phyloP scores from a whole-genome alignment of 2,329 filamentous ascomycete species.

The Lecanicillium sp. region DNA sequence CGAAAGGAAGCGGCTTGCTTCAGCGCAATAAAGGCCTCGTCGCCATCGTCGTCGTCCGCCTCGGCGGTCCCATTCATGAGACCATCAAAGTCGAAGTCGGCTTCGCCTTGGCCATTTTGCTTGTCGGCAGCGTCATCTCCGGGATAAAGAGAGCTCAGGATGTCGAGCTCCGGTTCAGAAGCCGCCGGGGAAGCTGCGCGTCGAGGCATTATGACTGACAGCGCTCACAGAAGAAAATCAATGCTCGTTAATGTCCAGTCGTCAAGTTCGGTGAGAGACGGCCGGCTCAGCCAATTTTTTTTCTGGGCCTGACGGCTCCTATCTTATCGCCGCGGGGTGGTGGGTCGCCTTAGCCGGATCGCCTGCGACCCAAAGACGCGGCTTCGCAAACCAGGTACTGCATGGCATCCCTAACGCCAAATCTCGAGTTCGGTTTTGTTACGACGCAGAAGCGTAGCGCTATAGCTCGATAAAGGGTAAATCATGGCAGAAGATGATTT shows the following conservation, averaged over 20 bases:
- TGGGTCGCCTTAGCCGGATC: constrained; percentile 11
- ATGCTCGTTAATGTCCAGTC: background rate
- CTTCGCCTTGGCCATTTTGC: constrained; percentile 26
- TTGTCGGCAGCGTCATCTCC: constrained; percentile 44
- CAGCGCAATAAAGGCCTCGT: constrained; percentile 86
- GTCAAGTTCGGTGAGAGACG: background rate
- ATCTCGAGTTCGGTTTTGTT: background rate
- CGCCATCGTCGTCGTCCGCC: constrained; percentile 52
- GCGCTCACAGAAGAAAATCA: constrained; percentile 4
- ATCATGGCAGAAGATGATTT: constrained; percentile 29
- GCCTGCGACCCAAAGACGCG: background rate
- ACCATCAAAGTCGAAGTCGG: constrained; percentile 50
- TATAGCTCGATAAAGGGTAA: constrained; percentile 2
- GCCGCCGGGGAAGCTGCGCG: constrained; percentile 71
- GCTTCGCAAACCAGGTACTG: too few species aligned
- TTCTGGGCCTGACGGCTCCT: constrained; percentile 16
- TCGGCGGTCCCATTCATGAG: constrained; percentile 45
- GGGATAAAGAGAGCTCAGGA: constrained; percentile 69
- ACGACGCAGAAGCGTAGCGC: too few species aligned
- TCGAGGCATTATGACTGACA: constrained; percentile 50
- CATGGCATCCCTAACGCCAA: background rate
- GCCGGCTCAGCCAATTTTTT: constrained; percentile 21
- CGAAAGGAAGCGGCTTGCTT: constrained; percentile 82
- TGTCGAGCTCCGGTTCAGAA: constrained; percentile 90
- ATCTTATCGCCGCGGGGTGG: constrained; percentile 31